phyloP scores from a whole-genome alignment of 2,329 filamentous ascomycete genomes.

The Colletotrichum abscissum region DNA sequence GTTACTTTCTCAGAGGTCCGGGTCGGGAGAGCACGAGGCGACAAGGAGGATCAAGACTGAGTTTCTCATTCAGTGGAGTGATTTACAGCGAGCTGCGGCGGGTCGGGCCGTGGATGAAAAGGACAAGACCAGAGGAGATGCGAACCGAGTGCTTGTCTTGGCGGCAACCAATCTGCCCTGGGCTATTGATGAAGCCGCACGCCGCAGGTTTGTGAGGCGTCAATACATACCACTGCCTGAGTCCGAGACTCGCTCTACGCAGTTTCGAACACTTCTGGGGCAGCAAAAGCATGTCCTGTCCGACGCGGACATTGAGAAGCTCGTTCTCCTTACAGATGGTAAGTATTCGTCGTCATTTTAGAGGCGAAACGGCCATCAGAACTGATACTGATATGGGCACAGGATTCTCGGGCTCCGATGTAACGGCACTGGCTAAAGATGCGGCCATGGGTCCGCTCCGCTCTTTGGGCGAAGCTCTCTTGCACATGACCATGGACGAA shows the following conservation, averaged over 20 bases:
- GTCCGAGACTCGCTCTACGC: constrained; percentile 79
- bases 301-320: constrained; percentile 75
- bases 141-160: constrained; percentile 89
- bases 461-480: constrained; percentile 87
- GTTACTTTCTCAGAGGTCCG: constrained; percentile 84
- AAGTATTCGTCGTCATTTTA: constrained; percentile 43
- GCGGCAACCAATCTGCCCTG: constrained; percentile 97
- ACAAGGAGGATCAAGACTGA: constrained; percentile 96
- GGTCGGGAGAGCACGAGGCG: constrained; percentile 90
- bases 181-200: constrained; percentile 96
- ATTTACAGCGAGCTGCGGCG: constrained; percentile 90
- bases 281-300: constrained; percentile 88
- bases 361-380: background rate
- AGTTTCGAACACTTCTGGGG: constrained; percentile 82
- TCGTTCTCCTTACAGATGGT: constrained; percentile 91
- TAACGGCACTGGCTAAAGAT: constrained; percentile 96
- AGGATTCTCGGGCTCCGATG: constrained; percentile 99
- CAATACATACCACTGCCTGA: constrained; percentile 98
- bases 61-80: constrained; percentile 97
- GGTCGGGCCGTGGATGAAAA: constrained; percentile 78
- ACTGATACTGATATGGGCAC: constrained; percentile 26
- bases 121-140: constrained; percentile 80
- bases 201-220: constrained; percentile 88
- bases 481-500: constrained; percentile 93
- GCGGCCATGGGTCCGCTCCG: constrained; percentile 96